A percentile compares a stretch with the other conserved stretches of the same genome.
phyloP scores from a whole-genome alignment of 805 yeast species.

The Pichia cabralensis region DNA sequence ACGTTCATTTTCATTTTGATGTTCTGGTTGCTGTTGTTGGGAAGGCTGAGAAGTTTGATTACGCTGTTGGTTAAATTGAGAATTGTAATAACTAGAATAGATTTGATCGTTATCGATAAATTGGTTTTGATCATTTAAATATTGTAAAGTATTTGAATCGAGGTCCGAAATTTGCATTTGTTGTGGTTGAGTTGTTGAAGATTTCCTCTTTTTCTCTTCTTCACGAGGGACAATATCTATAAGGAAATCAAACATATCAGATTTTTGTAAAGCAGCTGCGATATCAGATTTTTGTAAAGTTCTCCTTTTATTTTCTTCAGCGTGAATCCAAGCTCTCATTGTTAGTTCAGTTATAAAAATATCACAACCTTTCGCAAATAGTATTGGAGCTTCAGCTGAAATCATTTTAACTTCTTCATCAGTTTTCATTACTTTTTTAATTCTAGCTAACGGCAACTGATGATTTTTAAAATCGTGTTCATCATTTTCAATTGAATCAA shows the following conservation, averaged over 20 bases:
- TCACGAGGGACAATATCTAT: constrained; percentile 95
- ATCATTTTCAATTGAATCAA: constrained; percentile 78
- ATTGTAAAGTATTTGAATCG: too few species aligned
- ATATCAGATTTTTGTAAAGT: constrained; percentile 91
- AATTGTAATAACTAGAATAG: too few species aligned
- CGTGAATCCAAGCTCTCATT: constrained; percentile 98
- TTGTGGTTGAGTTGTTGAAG: constrained; percentile 14
- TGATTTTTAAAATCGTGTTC: constrained; percentile 90
- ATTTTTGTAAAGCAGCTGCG: constrained; percentile 87
- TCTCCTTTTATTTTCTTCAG: constrained; percentile 91
- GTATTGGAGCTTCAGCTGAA: constrained; percentile 94
- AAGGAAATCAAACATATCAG: constrained; percentile 95
- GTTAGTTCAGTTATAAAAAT: constrained; percentile 93
- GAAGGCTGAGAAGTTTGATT: too few species aligned
- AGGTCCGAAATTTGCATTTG: too few species aligned
- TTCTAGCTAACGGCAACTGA: constrained; percentile 90
- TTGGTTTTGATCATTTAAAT: too few species aligned
- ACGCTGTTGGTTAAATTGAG: too few species aligned
- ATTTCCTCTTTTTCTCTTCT: constrained; percentile 43
- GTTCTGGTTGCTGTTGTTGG: too few species aligned
- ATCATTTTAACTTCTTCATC: constrained; percentile 97
- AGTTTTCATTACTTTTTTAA: constrained; percentile 95
- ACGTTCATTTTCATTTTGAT: too few species aligned
- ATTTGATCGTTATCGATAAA: too few species aligned
- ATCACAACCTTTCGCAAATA: constrained; percentile 97